Evolutionary conservation across 176 grass and related monocot genomes (phyloP).

Genomic region (maize (Zea mays)): Zm-B73-REFERENCE-NAM-5.0 NC_050100.1:179431001-179431500

Average conservation of each 20-base stretch:
- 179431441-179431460: constrained; percentile 11
- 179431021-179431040: constrained; percentile 95
- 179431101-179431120: constrained; percentile 92
- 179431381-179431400: constrained; percentile 99
- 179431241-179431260: constrained; percentile 96
- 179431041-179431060: constrained; percentile 89
- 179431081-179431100: constrained; percentile 79
- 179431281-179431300: constrained; percentile 18
- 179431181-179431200: constrained; percentile 53
- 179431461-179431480: constrained; percentile 9
- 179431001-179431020: constrained; percentile 99
- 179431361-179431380: constrained; percentile 89
- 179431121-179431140: constrained; percentile 32
- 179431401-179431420: constrained; percentile 97
- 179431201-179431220: constrained; percentile 98
- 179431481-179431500: too few species aligned
- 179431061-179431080: constrained; percentile 91
- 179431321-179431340: constrained; percentile 40
- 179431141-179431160: constrained; percentile 27
- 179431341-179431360: constrained; percentile 24
- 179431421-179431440: constrained; percentile 96
- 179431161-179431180: constrained; percentile 6
- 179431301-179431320: constrained; percentile 24
- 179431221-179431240: constrained; percentile 99
- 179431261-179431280: constrained; percentile 96